Base-by-base conservation (phyloP, 2,329 filamentous ascomycete genomes). In the Dothistroma pini region DNA sequence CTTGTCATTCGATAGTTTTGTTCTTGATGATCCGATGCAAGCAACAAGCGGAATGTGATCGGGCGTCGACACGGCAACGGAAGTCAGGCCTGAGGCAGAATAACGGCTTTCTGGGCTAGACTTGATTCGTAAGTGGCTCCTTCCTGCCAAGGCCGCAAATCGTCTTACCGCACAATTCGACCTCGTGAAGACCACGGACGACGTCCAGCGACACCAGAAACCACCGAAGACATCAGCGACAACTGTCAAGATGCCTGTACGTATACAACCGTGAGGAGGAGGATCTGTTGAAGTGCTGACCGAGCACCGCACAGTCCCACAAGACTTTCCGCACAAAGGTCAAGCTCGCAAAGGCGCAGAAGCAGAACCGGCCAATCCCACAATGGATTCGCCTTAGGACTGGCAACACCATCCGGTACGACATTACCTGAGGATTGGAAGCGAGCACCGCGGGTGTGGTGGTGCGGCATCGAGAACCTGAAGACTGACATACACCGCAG, bases 301-400 rank as follows among this genome's bases (percentile, higher is more conserved):
- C 35, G 38, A 7, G 14, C 47, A 58, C 52, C 48, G 53, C 35
- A 78, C 80, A 97, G 93, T 93, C 89, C 89, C 92, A 99, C 86
- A 99, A 99, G 89, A 91, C 93, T 80, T 99, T 99, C 92, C 90
- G 93, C 81, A 97, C 93, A 84, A 99, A 99, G 93, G 90, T 96
- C 84, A 99, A 99, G 95, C 92, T 99, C 85, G 95, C 95, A 80
- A 97, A 93, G 87, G 95, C 95, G 80, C 93, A 97, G 87, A 97
- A 96, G 89, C 93, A 97, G 87, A 99, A 99, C 89, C 90, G 95
- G 81, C 95, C 95, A 75, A 97, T 99, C 80, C 95, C 95, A 72
- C 95, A 99, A 87, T 99, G 95, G 95, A 97, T 99, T 81, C 90
- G 95, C 80, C 88, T 99, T 78, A 89, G 93, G 81, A 97, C 95